Evolutionary conservation across 23 red algal species (phyloP).

Genomic region (Gracilaria caudata): DNA sequence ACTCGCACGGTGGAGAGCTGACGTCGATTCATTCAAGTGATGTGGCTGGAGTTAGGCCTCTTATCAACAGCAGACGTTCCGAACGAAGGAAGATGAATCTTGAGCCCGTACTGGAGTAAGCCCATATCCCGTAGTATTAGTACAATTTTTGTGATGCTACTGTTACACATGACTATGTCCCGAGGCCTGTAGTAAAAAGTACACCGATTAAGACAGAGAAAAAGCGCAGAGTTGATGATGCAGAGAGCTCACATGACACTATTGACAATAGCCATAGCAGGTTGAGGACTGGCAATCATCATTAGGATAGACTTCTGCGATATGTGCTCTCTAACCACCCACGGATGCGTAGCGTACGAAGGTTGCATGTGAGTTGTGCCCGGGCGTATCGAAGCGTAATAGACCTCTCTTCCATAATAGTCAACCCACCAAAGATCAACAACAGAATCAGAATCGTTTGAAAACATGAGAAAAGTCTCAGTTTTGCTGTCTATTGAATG

Average conservation of each 20-base stretch:
- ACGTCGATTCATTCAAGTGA: background rate
- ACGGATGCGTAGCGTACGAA: conserved; percentile 62
- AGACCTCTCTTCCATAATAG: conserved; percentile 68
- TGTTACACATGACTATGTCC: conserved; percentile 17
- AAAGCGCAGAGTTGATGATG: background rate
- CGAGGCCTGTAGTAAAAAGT: conserved; percentile 1
- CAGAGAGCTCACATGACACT: conserved; percentile 26
- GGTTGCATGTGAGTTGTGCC: conserved; percentile 67
- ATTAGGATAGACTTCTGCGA: conserved; percentile 60
- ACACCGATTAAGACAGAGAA: background rate
- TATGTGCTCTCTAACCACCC: conserved; percentile 69
- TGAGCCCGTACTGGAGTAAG: conserved; percentile 25
- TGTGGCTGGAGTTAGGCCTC: background rate
- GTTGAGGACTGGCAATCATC: conserved; percentile 49
- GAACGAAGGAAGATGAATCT: conserved; percentile 5
- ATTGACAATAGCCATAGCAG: conserved; percentile 51
- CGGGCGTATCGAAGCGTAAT: conserved; percentile 60
- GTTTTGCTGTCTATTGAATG: conserved; percentile 54
- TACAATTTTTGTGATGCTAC: background rate
- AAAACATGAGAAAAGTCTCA: conserved; percentile 75
- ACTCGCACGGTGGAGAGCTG: background rate
- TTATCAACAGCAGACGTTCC: background rate
- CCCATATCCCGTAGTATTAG: background rate
- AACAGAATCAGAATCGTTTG: conserved; percentile 61
- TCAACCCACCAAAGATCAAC: conserved; percentile 81